A percentile compares a stretch with the other conserved stretches of the same genome.
Conservation (phyloP, 768 basidiomycete genomes). For the Russula earlei region DNA sequence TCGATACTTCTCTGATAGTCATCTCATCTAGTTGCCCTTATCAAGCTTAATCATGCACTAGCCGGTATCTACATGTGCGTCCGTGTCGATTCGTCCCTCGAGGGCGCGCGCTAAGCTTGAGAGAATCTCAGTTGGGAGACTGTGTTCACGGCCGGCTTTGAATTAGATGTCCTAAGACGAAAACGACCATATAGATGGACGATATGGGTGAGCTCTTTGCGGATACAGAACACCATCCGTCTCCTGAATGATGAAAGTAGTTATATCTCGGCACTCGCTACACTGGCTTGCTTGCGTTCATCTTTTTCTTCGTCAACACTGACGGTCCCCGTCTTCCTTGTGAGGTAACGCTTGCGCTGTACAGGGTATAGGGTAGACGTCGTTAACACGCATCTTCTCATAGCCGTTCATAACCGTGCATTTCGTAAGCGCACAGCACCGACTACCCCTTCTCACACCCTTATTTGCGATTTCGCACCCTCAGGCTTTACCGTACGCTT, state of each 20-base stretch:
- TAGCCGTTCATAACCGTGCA: not conserved
- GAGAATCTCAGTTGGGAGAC: not conserved
- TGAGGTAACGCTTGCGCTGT: not conserved
- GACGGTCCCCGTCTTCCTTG: not conserved
- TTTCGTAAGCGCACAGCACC: not conserved
- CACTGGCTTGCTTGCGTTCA: not conserved
- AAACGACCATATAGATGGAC: conserved; percentile 9
- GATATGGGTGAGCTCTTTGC: not conserved
- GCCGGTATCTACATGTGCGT: conserved; percentile 2
- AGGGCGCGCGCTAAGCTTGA: not conserved
- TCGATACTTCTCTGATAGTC: not conserved
- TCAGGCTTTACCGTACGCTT: not conserved
- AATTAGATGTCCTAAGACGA: conserved; percentile 1
- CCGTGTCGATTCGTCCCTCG: not conserved
- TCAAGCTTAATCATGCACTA: not conserved
- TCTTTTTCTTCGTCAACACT: not conserved
- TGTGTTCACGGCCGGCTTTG: not conserved
- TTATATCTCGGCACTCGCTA: conserved; percentile 11
- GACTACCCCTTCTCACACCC: not conserved
- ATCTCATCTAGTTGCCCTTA: not conserved
- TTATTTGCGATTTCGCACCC: not conserved
- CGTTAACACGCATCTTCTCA: not conserved
- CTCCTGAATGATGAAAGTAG: not conserved
- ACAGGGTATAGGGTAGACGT: not conserved
- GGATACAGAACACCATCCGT: no score